Percentiles rank a stretch among this genome's conserved stretches.
These are phyloP conservation scores for Zygotorulaspora danielsina DNA, from an alignment of 805 yeast species.

Conservation along the genomic window DNA sequence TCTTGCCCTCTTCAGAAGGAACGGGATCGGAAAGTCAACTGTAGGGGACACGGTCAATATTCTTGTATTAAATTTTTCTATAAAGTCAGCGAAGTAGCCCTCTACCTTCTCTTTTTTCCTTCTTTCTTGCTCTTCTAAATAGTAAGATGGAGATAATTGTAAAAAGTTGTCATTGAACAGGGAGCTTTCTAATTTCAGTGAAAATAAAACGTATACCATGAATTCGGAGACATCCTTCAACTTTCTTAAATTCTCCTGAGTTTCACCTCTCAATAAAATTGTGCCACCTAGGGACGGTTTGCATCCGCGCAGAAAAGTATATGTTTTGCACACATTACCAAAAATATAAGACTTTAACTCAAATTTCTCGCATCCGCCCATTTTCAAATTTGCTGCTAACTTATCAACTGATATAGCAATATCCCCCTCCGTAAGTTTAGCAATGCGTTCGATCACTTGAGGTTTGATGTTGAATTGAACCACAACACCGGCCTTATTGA, in stretches of 20 bases:
- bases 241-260: conserved; percentile 53
- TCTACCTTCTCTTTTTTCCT: conserved; percentile 16
- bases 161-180: conserved; percentile 68
- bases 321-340: conserved; percentile 58
- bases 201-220: conserved; percentile 72
- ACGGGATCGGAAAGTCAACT: conserved; percentile 69
- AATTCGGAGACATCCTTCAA: conserved; percentile 78
- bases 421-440: conserved; percentile 78
- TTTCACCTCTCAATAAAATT: conserved; percentile 77
- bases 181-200: conserved; percentile 73
- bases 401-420: conserved; percentile 83
- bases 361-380: conserved; percentile 73
- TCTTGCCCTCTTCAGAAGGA: conserved; percentile 51
- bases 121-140: conserved; percentile 25
- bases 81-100: conserved; percentile 39
- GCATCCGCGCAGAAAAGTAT: conserved; percentile 76
- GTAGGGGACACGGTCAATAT: conserved; percentile 81
- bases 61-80: conserved; percentile 43
- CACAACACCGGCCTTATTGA: conserved; percentile 71
- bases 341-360: conserved; percentile 64
- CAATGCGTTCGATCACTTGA: conserved; percentile 71
- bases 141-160: conserved; percentile 41
- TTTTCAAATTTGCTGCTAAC: conserved; percentile 60
- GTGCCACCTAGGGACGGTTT: conserved; percentile 74
- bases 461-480: conserved; percentile 80